phyloP scores from a whole-genome alignment of 2,329 filamentous ascomycete species.

The Sporothrix euskadiensis region DNA sequence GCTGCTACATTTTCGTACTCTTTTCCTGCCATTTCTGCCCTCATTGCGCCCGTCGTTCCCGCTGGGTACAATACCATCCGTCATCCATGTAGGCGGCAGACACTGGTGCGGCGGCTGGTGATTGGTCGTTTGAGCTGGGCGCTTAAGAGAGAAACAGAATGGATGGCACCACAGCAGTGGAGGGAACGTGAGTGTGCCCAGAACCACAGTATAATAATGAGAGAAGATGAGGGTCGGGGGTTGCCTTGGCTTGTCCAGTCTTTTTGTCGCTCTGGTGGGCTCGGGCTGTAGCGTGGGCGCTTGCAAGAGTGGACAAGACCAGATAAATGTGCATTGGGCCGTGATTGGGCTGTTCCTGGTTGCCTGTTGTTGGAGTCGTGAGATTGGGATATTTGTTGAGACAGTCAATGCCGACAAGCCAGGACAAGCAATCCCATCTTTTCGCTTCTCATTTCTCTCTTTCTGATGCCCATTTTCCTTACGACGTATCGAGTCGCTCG shows the following conservation, averaged over 20 bases:
- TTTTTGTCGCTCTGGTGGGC: constrained; percentile 1
- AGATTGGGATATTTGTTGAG: too few species aligned
- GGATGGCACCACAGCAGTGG: constrained; percentile 24
- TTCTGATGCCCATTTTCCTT: not conserved
- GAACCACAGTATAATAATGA: not conserved
- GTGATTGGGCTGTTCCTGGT: constrained; percentile 6
- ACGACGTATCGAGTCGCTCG: not conserved
- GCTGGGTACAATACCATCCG: constrained; percentile 10
- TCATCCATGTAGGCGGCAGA: constrained; percentile 25
- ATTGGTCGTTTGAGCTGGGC: constrained; percentile 30
- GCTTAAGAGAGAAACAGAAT: constrained; percentile 25
- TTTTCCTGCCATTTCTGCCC: not conserved
- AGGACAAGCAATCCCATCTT: not conserved
- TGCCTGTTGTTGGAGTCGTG: too few species aligned
- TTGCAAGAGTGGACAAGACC: constrained; percentile 8
- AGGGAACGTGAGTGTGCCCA: constrained; percentile 2
- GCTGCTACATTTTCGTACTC: not conserved
- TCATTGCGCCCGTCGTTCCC: constrained; percentile 1
- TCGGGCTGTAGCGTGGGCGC: constrained; percentile 19
- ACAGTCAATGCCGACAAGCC: not conserved
- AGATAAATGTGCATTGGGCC: constrained; percentile 6
- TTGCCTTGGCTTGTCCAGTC: constrained; percentile 8
- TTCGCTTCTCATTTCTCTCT: not conserved
- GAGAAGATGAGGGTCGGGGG: not conserved
- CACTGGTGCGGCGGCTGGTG: not conserved